These are phyloP conservation scores for Ichthyophthirius multifiliis DNA, from an alignment of 169 alveolate genomes.

Conservation along the genomic window DNA sequence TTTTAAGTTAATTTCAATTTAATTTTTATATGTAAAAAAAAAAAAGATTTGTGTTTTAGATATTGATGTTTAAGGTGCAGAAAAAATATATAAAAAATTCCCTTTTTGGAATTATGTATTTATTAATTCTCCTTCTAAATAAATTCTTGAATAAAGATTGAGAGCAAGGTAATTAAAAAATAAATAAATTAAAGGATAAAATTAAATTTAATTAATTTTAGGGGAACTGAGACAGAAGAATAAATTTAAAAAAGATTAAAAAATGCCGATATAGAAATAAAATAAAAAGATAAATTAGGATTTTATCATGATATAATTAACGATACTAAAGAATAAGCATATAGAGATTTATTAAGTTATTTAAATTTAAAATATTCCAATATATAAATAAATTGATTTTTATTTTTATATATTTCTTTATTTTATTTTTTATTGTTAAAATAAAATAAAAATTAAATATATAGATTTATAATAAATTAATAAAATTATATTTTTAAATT, in stretches of 20 bases:
- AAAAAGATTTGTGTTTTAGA: neutral
- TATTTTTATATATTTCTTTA: neutral
- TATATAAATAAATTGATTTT: neutral
- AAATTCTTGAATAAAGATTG: conserved; percentile 39
- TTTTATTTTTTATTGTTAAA: no score
- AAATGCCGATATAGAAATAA: conserved; percentile 78
- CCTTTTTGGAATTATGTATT: conserved; percentile 85
- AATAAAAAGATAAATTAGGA: conserved; percentile 1
- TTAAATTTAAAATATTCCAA: neutral
- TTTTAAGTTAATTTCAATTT: neutral
- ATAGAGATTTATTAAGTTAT: neutral
- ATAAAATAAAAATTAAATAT: no score
- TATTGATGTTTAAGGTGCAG: conserved; percentile 9
- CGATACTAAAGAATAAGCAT: neutral
- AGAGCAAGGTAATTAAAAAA: conserved; percentile 73
- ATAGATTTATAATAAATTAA: no score
- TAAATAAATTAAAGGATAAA: conserved; percentile 60
- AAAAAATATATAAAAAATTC: conserved; percentile 43
- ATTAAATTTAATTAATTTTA: conserved; percentile 57
- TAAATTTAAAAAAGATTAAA: conserved; percentile 67
- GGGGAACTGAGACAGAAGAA: conserved; percentile 86
- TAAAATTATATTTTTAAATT: no score
- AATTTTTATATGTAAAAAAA: neutral
- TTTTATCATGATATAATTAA: neutral
- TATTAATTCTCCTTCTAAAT: conserved; percentile 72